These are phyloP conservation scores for Silene conica DNA, from an alignment of 148 eudicot species.

Conservation along the genomic window DNA sequence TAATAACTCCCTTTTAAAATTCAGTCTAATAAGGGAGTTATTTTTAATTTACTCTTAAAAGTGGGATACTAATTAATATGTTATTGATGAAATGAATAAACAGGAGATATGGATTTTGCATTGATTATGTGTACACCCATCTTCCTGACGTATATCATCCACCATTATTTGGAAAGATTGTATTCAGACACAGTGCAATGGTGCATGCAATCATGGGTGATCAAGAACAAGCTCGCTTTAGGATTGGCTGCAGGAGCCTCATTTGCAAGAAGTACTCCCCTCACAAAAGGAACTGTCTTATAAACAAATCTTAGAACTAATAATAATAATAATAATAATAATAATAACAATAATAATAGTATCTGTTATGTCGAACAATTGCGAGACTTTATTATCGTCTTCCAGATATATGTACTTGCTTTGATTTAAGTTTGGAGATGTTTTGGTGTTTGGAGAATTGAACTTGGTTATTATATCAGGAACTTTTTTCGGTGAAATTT, in stretches of 20 bases:
- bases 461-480: not conserved
- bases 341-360: no score
- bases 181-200: not conserved
- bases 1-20: no score
- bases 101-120: conserved; percentile 12
- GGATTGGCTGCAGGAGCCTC: not conserved
- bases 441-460: not conserved
- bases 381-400: not conserved
- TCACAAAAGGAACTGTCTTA: not conserved
- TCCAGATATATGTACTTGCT: not conserved
- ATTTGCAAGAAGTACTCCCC: conserved; percentile 10
- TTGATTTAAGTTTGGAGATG: not conserved
- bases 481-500: not conserved
- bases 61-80: no score
- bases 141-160: not conserved
- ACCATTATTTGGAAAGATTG: conserved; percentile 10
- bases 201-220: not conserved
- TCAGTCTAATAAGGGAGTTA: no score
- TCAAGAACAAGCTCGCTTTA: not conserved
- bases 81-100: not conserved
- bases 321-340: no score
- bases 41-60: no score
- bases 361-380: not conserved
- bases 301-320: no score
- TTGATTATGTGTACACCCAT: conserved; percentile 10